A percentile compares a stretch with the other conserved stretches of the same genome.
phyloP scores from a whole-genome alignment of 805 yeast species.

The Sporopachydermia quercuum region DNA sequence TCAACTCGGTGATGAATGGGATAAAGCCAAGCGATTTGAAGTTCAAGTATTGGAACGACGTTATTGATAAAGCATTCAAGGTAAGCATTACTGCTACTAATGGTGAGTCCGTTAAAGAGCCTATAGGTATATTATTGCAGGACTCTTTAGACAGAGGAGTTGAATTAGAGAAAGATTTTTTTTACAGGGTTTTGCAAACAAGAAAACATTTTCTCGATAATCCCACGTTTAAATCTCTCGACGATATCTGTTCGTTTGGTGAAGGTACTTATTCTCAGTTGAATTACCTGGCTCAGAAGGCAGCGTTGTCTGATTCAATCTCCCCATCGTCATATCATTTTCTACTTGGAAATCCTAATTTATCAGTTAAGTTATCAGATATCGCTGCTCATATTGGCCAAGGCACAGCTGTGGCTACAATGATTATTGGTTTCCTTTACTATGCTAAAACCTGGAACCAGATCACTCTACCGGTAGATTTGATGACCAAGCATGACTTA shows the following conservation, averaged over 20 bases:
- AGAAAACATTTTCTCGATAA: constrained; percentile 37
- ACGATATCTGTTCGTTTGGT: constrained; percentile 58
- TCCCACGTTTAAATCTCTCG: constrained; percentile 30
- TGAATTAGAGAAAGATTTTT: constrained; percentile 35
- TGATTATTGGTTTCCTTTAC: constrained; percentile 43
- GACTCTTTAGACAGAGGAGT: constrained; percentile 35
- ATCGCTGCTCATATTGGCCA: constrained; percentile 74
- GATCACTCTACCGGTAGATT: constrained; percentile 48
- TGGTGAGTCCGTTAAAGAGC: constrained; percentile 40
- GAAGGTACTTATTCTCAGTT: constrained; percentile 69
- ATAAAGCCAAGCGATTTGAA: constrained; percentile 25
- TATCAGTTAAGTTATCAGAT: constrained; percentile 36
- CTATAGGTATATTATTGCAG: constrained; percentile 44
- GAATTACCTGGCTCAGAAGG: constrained; percentile 49
- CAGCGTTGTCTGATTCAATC: constrained; percentile 38
- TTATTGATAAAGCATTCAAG: constrained; percentile 31
- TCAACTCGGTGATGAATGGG: constrained; percentile 10
- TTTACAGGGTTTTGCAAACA: constrained; percentile 46
- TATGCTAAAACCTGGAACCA: constrained; percentile 36
- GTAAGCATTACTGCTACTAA: constrained; percentile 2
- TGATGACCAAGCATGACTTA: constrained; percentile 34
- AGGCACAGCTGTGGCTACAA: constrained; percentile 55
- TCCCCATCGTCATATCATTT: constrained; percentile 39
- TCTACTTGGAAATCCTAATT: constrained; percentile 28
- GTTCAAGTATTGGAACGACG: constrained; percentile 63